Base-by-base conservation (phyloP, 345 rosid species). In the Lumnitzera littorea region DNA sequence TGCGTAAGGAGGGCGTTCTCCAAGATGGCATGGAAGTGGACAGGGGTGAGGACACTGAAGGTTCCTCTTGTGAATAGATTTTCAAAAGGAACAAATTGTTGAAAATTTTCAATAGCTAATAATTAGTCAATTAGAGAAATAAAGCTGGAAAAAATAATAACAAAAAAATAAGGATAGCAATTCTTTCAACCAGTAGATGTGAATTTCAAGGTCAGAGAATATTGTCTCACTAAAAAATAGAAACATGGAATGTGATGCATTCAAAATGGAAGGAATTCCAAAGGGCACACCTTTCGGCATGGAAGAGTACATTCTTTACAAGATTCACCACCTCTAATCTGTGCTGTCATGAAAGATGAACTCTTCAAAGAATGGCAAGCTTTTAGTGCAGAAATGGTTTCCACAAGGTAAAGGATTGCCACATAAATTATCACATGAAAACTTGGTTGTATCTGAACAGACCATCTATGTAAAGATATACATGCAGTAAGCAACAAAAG, bases 331-430 rank as follows among this genome's bases (percentile, higher is more conserved):
- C 67, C 77, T 60, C 63, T 67, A 55, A 57, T 60, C 51, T 67
- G 55, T 27, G 53, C 55, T 27, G 76, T 62, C 16, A 78, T 62
- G 50, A 80, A 68, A 56, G 78, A 61, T 64, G 29, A 75, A 52
- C 56, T 70, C 56, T 72, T 78, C 72, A 85, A 53, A 58, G 94
- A 64, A 80, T 89, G 98, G 72, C 96, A 89, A 56, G 80, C 0
- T 72, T 61, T 73, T 87, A 9, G 94, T 79, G 68, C 98, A 89
- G 69, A 83, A 87, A 61, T 89, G 98, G 71, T 92, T 92, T 50
- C 96, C 96, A 60, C 98, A 92, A 56, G 82, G 80, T 74, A 89
- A 86, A 68, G 86, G 91, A 78, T 82, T 85, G 63, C 96, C 96
- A 62, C 98, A 89, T 71, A 87, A 77, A 73, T 92, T 85, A 23